Conservation (phyloP, 441 rosid species). For the Biscutella laevigata region DNA sequence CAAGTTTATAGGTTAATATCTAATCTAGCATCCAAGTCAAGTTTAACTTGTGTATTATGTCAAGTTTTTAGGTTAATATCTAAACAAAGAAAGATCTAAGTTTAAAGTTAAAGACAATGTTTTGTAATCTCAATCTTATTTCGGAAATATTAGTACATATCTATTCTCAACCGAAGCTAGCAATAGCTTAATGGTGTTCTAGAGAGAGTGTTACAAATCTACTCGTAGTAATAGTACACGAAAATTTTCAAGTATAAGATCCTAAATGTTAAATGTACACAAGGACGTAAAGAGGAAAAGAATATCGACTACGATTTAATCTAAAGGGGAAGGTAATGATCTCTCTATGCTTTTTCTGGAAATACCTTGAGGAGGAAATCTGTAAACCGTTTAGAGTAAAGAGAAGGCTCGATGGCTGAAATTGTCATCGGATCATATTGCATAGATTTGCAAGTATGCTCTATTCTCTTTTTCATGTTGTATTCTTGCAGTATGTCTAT, state of each 20-base stretch:
- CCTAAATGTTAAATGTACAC: slow-evolving; percentile 25
- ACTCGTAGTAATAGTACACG: slow-evolving; percentile 3
- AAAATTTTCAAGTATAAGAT: slow-evolving; percentile 18
- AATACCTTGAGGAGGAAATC: slow-evolving; percentile 62
- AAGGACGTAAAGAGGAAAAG: slow-evolving; percentile 12
- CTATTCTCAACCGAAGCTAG: not conserved
- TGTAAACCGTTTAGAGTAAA: slow-evolving; percentile 65
- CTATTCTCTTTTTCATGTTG: slow-evolving; percentile 61
- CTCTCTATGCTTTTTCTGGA: slow-evolving; percentile 34
- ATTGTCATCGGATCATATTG: slow-evolving; percentile 49
- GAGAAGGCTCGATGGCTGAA: slow-evolving; percentile 66
- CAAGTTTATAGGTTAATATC: too few relatives aligned
- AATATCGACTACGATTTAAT: slow-evolving; percentile 10
- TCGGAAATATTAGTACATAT: not conserved
- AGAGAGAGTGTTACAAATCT: not conserved
- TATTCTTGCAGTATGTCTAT: slow-evolving; percentile 84
- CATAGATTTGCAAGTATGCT: slow-evolving; percentile 63
- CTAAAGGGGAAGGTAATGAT: not conserved
- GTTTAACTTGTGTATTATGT: too few relatives aligned
- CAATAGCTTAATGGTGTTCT: slow-evolving; percentile 1
- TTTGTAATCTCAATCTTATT: not conserved
- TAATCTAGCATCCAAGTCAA: too few relatives aligned
- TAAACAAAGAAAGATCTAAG: too few relatives aligned
- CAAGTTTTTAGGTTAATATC: too few relatives aligned
- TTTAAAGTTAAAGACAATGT: too few relatives aligned